A percentile compares a stretch with the other conserved stretches of the same genome.
These are phyloP conservation scores for Pseudogymnoascus sp. DNA, from an alignment of 2,329 filamentous ascomycete genomes.

Conservation along the genomic window DNA sequence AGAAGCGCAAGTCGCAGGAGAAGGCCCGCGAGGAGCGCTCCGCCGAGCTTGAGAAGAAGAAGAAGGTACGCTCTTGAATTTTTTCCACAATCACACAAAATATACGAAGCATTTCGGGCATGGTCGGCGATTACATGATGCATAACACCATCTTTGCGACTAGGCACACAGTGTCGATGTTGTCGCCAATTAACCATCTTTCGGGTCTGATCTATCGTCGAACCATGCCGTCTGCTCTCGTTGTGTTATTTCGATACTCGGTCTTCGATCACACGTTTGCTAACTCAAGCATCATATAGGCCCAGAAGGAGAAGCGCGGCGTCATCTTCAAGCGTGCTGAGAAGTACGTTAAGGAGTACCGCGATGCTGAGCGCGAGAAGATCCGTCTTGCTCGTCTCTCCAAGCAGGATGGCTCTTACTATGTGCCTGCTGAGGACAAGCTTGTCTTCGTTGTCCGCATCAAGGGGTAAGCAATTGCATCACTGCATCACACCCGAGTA, in stretches of 20 bases:
- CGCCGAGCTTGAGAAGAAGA: conserved; percentile 74
- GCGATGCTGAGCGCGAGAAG: conserved; percentile 96
- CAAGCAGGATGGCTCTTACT: conserved; percentile 88
- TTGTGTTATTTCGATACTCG: conserved; percentile 13
- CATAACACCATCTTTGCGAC: conserved; percentile 77
- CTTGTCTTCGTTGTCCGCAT: conserved; percentile 97
- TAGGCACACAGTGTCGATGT: conserved; percentile 84
- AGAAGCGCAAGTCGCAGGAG: conserved; percentile 99
- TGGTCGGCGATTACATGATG: conserved; percentile 59
- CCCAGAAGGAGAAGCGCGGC: conserved; percentile 96
- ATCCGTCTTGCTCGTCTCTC: conserved; percentile 81
- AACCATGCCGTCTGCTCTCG: conserved; percentile 16
- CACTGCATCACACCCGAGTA: conserved; percentile 7
- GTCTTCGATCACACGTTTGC: conserved; percentile 19
- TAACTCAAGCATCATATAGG: conserved; percentile 46
- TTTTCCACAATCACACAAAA: conserved; percentile 14
- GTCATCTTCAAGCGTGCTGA: conserved; percentile 99
- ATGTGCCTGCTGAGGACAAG: conserved; percentile 90
- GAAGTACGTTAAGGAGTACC: conserved; percentile 99
- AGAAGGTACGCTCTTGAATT: conserved; percentile 53
- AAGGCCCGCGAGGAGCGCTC: conserved; percentile 89
- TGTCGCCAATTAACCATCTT: conserved; percentile 99
- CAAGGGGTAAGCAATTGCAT: conserved; percentile 62
- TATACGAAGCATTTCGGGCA: conserved; percentile 26
- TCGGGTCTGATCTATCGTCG: conserved; percentile 73